phyloP scores from a whole-genome alignment of 2,329 filamentous ascomycete genomes.

The Incumbomyces lentus region DNA sequence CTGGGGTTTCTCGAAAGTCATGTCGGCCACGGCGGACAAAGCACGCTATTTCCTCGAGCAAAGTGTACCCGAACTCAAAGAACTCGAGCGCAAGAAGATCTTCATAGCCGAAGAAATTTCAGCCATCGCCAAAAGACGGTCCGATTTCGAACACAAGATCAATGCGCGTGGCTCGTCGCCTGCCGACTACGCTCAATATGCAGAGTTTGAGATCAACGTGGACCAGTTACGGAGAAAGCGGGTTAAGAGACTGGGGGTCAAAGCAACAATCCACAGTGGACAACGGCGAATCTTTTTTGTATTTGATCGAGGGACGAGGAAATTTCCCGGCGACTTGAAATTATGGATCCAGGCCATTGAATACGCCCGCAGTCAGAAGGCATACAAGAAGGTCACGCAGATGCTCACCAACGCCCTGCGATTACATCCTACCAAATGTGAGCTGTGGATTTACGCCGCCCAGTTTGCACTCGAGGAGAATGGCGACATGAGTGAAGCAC shows the following conservation, averaged over 20 bases:
- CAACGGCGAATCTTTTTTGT: constrained; percentile 80
- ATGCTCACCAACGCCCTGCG: constrained; percentile 61
- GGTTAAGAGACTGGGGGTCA: constrained; percentile 68
- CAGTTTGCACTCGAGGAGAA: constrained; percentile 66
- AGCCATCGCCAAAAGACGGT: constrained; percentile 78
- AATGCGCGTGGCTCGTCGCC: constrained; percentile 69
- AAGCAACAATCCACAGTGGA: constrained; percentile 58
- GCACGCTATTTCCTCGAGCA: constrained; percentile 92
- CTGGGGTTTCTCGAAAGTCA: constrained; percentile 30
- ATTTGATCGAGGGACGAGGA: constrained; percentile 73
- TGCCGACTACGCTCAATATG: constrained; percentile 74
- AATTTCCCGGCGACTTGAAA: constrained; percentile 68
- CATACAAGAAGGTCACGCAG: constrained; percentile 49
- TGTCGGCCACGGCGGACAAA: constrained; percentile 83
- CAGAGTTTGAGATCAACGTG: constrained; percentile 56
- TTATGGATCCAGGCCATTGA: constrained; percentile 88
- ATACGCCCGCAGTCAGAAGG: constrained; percentile 60
- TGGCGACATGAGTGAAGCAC: constrained; percentile 76
- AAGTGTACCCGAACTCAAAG: constrained; percentile 80
- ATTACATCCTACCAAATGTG: constrained; percentile 72
- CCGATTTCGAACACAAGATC: constrained; percentile 84
- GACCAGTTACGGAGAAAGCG: constrained; percentile 74
- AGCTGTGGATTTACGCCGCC: constrained; percentile 76
- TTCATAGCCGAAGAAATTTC: constrained; percentile 85
- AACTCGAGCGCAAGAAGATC: constrained; percentile 84